Percentiles rank a stretch among this genome's conserved stretches.
Evolutionary conservation across 2,329 filamentous ascomycete genomes (phyloP).

Genomic region (Graphilbum sp.): DNA sequence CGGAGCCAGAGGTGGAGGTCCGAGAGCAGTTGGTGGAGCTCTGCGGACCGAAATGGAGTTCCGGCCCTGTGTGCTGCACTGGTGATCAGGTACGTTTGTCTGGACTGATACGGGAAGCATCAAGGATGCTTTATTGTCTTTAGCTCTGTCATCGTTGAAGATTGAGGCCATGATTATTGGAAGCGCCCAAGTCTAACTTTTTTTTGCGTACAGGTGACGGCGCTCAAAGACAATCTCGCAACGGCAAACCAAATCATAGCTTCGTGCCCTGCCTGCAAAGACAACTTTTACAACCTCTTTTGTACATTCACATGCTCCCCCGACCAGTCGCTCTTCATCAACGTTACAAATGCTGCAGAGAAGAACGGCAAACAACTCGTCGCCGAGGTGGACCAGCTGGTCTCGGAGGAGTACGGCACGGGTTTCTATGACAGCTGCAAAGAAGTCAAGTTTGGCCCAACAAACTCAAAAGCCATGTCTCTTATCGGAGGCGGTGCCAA

Average conservation of each 20-base stretch:
- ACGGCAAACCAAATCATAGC: slow-evolving; percentile 80
- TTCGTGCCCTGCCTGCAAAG: slow-evolving; percentile 89
- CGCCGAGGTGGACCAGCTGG: slow-evolving; percentile 76
- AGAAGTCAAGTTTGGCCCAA: slow-evolving; percentile 93
- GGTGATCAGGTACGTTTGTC: slow-evolving; percentile 48
- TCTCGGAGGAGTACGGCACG: slow-evolving; percentile 67
- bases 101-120: not conserved
- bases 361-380: slow-evolving; percentile 50
- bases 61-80: slow-evolving; percentile 72
- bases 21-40: slow-evolving; percentile 67
- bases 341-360: slow-evolving; percentile 60
- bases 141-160: too few relatives aligned
- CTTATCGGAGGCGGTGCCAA: slow-evolving; percentile 92
- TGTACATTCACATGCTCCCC: slow-evolving; percentile 98
- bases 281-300: slow-evolving; percentile 97
- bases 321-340: slow-evolving; percentile 88
- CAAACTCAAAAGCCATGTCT: slow-evolving; percentile 85
- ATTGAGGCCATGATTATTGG: too few relatives aligned
- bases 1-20: slow-evolving; percentile 53
- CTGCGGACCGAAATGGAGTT: slow-evolving; percentile 75
- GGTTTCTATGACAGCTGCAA: slow-evolving; percentile 97
- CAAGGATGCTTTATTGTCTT: not conserved
- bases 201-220: slow-evolving; percentile 41
- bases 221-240: slow-evolving; percentile 69
- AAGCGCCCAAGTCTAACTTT: not conserved